These are phyloP conservation scores for Sideroxylon spinosum DNA, from an alignment of 179 eudicot genomes.

Conservation along the genomic window DNA sequence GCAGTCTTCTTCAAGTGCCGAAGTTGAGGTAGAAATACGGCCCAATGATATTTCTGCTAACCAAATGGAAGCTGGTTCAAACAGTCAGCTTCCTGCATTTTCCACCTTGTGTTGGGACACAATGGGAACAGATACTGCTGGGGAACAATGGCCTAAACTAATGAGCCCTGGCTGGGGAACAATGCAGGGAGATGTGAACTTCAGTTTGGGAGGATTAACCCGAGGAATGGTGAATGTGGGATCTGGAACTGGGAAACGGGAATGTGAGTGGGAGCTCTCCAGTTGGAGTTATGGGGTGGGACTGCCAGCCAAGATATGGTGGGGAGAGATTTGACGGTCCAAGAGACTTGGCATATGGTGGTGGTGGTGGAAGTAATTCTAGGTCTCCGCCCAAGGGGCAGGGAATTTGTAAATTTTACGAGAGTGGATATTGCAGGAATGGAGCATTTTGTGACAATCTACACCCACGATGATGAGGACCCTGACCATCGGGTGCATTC, in stretches of 20 bases:
- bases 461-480: conserved; percentile 40
- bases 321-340: conserved; percentile 29
- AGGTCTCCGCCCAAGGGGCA: conserved; percentile 32
- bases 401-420: conserved; percentile 74
- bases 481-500: conserved; percentile 25
- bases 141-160: conserved; percentile 21
- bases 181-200: conserved; percentile 33
- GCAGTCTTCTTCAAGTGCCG: conserved; percentile 37
- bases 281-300: conserved; percentile 45
- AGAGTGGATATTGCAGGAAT: conserved; percentile 63
- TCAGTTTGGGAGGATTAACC: conserved; percentile 29
- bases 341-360: conserved; percentile 26
- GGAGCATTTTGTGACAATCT: conserved; percentile 72
- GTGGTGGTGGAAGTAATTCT: conserved; percentile 29
- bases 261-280: conserved; percentile 31
- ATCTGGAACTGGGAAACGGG: conserved; percentile 26
- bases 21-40: conserved; percentile 44
- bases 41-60: conserved; percentile 22
- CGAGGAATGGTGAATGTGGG: conserved; percentile 26
- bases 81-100: conserved; percentile 27
- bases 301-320: conserved; percentile 35
- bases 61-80: conserved; percentile 26
- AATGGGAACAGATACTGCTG: conserved; percentile 16
- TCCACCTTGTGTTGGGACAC: conserved; percentile 18
- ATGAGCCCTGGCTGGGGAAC: conserved; percentile 29